Conservation (phyloP, 2,329 filamentous ascomycete genomes). For the Nothopassalora personata region DNA sequence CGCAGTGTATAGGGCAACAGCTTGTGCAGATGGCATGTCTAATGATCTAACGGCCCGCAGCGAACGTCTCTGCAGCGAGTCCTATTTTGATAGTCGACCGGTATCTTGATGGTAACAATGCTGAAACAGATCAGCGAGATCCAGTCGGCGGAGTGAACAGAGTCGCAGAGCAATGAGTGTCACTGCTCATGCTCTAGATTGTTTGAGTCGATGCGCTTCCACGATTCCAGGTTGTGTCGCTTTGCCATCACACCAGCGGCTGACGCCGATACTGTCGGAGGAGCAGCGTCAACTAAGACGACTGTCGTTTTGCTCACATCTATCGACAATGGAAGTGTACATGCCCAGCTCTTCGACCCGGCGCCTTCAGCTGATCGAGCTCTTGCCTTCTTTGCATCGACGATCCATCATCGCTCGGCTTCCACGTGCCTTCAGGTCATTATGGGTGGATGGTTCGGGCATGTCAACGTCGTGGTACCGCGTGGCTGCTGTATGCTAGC, state of each 20-base stretch:
- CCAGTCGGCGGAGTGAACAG: too few relatives aligned
- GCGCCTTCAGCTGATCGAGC: neutral
- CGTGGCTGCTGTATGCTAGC: neutral
- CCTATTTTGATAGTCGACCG: too few relatives aligned
- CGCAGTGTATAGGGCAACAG: neutral
- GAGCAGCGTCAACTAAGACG: neutral
- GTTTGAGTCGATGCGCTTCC: too few relatives aligned
- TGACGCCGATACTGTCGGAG: neutral
- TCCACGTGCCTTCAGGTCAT: neutral
- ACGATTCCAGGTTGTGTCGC: neutral
- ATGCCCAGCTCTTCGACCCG: neutral
- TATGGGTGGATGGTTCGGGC: neutral
- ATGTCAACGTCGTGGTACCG: neutral
- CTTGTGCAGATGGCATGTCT: neutral
- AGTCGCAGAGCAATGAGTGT: too few relatives aligned
- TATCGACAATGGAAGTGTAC: neutral
- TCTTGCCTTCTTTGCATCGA: neutral
- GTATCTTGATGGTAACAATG: too few relatives aligned
- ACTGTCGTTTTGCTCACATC: too few relatives aligned
- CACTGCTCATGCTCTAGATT: too few relatives aligned
- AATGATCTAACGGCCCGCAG: too few relatives aligned
- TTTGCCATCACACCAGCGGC: neutral
- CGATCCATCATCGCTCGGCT: neutral
- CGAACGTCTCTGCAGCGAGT: too few relatives aligned
- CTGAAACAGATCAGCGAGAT: too few relatives aligned